A percentile compares a stretch with the other conserved stretches of the same genome.
Conservation (phyloP, 441 rosid genomes). For the Rhodomyrtus psidioides region DNA sequence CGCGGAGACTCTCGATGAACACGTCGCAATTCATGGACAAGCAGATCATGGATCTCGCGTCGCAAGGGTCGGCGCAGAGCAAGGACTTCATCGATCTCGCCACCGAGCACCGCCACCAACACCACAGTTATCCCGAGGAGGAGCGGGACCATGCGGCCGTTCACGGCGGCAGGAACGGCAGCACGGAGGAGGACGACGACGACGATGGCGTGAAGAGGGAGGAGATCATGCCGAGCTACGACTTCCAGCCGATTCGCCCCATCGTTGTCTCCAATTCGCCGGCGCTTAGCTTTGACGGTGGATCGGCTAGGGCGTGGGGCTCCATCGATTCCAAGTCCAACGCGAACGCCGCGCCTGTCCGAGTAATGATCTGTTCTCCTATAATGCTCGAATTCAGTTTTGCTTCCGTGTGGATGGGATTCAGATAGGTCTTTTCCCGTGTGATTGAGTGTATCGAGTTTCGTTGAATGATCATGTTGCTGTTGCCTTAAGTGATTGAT, state of each 20-base stretch:
- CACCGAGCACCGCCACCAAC: slow-evolving; percentile 25
- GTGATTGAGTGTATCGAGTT: neutral
- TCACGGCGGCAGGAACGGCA: neutral
- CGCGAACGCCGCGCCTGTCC: slow-evolving; percentile 22
- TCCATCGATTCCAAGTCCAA: slow-evolving; percentile 34
- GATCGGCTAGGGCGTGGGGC: slow-evolving; percentile 38
- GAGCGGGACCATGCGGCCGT: slow-evolving; percentile 26
- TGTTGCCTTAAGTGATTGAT: neutral
- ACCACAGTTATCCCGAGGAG: slow-evolving; percentile 2
- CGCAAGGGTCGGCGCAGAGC: slow-evolving; percentile 16
- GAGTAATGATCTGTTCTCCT: slow-evolving; percentile 15
- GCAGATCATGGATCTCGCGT: slow-evolving; percentile 74
- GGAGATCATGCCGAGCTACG: slow-evolving; percentile 74
- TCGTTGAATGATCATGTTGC: neutral
- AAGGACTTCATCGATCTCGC: slow-evolving; percentile 49
- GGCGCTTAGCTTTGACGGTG: slow-evolving; percentile 23
- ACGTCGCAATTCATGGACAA: slow-evolving; percentile 67
- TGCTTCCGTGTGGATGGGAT: neutral
- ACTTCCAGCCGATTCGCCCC: slow-evolving; percentile 77
- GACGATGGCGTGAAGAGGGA: slow-evolving; percentile 41
- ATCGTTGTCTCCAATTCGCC: slow-evolving; percentile 2
- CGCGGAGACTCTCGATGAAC: slow-evolving; percentile 31
- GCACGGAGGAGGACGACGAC: neutral
- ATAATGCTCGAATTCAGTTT: neutral
- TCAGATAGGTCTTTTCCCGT: neutral